Evolutionary conservation across 495 filamentous ascomycete species (phyloP).

Genomic region (Neurospora sp.): DNA sequence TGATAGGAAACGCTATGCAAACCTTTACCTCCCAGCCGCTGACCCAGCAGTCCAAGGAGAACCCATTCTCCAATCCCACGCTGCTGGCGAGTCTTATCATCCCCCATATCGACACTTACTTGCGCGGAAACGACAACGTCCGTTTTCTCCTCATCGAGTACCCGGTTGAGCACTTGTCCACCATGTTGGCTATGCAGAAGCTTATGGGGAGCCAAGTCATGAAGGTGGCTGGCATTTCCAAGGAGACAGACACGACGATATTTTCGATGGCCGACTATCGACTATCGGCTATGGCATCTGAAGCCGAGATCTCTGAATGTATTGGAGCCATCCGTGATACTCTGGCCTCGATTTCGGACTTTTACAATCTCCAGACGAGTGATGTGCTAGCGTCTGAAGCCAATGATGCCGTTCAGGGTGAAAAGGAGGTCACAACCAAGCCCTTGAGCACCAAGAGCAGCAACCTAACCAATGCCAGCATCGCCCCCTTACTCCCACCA

Average conservation of each 20-base stretch:
- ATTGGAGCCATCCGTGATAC: conserved; percentile 31
- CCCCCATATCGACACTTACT: conserved; percentile 35
- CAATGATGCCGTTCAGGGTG: neutral
- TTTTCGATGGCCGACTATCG: conserved; percentile 34
- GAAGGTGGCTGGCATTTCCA: conserved; percentile 33
- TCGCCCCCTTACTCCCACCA: neutral
- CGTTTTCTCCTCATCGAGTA: conserved; percentile 39
- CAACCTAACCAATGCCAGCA: neutral
- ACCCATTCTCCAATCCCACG: conserved; percentile 33
- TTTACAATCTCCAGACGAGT: conserved; percentile 24
- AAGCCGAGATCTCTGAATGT: conserved; percentile 28
- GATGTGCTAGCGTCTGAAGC: neutral
- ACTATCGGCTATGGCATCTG: conserved; percentile 29
- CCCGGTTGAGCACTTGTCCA: conserved; percentile 34
- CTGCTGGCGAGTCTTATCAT: conserved; percentile 35
- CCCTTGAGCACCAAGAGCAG: neutral
- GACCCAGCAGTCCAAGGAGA: conserved; percentile 31
- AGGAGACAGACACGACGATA: conserved; percentile 15
- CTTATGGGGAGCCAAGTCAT: conserved; percentile 33
- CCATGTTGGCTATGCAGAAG: conserved; percentile 31
- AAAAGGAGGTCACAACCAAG: neutral
- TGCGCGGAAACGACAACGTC: conserved; percentile 25
- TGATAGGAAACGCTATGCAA: conserved; percentile 41
- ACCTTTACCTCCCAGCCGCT: conserved; percentile 34
- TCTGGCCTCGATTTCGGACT: conserved; percentile 23